Base-by-base conservation (phyloP, 768 basidiomycete genomes). In the Hygrocybe punicea region DNA sequence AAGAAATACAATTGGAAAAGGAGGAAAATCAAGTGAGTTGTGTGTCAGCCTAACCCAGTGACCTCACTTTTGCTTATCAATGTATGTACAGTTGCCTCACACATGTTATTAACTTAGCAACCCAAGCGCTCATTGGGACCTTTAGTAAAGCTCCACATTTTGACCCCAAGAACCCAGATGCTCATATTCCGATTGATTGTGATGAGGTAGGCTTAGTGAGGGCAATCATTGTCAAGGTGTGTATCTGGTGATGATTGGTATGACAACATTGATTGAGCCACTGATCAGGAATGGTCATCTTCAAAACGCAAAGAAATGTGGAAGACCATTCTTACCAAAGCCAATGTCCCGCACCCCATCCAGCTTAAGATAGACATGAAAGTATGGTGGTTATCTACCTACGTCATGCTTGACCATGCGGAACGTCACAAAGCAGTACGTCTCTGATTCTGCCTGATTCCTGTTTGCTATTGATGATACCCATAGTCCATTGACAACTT, bases 81-180 rank as follows among this genome's bases (percentile, higher is more conserved):
- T 9, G 51, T 21, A 13, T 29, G 51, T 39, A 13, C 17, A 74
- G 73, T 16, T 75, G 64, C 51, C 57, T 67, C 35, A 65, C 65
- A 23, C 73, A 72, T 57, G 57, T 71, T 14, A 62, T 74, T 51
- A 73, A 75, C 56, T 63, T 75, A 16, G 67, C 67, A 2, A 74
- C 68, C 3, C 71, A 72, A 49, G 68, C 66, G 2, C 36, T 72
- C 9, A 55, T 73, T 23, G 60, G 57, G 6, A 65, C 64, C 1
- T 62, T 69, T 44, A 70, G 67, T 29, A 29, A 29, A 29, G 29
- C 29, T 29, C 29, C 8, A 8, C 29, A 29, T 29, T 29, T 29
- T 8, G 51, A 65, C 46, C 61, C 71, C 0, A 46, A 63, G 25
- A 25, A 56, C 2, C 59, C 62, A 5, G 63, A 68, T 29, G 58